Conservation (phyloP, 163 green algal species). For the Scenedesmus sp. region DNA sequence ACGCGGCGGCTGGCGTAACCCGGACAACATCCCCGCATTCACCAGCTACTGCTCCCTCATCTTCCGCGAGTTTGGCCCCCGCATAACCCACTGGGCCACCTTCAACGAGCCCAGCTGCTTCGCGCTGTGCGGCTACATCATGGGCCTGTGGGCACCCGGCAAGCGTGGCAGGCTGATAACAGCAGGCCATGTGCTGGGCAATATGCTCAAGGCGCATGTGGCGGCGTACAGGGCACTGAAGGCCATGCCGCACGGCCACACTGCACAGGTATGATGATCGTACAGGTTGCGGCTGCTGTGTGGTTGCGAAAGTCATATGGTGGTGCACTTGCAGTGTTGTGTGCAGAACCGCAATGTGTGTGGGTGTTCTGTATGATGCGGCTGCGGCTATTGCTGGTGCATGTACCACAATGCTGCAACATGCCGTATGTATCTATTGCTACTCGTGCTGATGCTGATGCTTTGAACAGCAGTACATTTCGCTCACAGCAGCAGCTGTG, state of each 20-base stretch:
- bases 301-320: too few species aligned
- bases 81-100: slow-evolving; percentile 81
- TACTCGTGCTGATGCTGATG: too few species aligned
- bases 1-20: slow-evolving; percentile 74
- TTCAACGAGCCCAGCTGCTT: slow-evolving; percentile 89
- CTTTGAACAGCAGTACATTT: too few species aligned
- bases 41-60: slow-evolving; percentile 59
- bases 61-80: slow-evolving; percentile 68
- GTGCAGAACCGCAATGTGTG: too few species aligned
- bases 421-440: too few species aligned
- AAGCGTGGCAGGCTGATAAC: slow-evolving; percentile 13
- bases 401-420: too few species aligned
- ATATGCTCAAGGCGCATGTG: slow-evolving; percentile 73
- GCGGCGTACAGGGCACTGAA: slow-evolving; percentile 84
- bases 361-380: too few species aligned
- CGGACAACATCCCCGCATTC: slow-evolving; percentile 79
- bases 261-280: slow-evolving; percentile 50
- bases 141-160: slow-evolving; percentile 61
- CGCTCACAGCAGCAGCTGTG: neutral
- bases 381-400: neutral
- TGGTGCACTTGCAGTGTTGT: too few species aligned
- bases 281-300: neutral
- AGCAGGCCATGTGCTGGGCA: slow-evolving; percentile 54
- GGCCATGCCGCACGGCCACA: slow-evolving; percentile 65
- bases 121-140: slow-evolving; percentile 62